Conservation (phyloP, 805 yeast genomes). For the Kuraishia floccosa region DNA sequence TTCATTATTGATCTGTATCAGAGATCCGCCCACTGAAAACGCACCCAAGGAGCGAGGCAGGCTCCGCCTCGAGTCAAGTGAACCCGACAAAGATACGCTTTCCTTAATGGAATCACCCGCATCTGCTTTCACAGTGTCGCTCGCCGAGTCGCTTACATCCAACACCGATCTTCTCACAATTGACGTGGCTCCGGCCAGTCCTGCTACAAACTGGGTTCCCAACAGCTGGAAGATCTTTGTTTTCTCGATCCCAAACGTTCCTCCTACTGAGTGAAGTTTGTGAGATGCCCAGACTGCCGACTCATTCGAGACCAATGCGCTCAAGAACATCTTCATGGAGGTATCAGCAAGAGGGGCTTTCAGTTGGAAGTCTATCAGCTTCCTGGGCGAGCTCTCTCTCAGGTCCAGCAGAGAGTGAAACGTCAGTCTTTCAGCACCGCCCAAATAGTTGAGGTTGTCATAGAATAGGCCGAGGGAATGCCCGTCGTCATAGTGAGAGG, state of each 20-base stretch:
- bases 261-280: constrained; percentile 38
- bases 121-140: constrained; percentile 41
- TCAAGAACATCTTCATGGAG: constrained; percentile 32
- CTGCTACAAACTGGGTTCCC: constrained; percentile 12
- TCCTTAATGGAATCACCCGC: constrained; percentile 57
- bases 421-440: constrained; percentile 55
- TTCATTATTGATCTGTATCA: constrained; percentile 31
- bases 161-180: constrained; percentile 44
- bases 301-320: constrained; percentile 39
- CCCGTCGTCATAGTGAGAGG: constrained; percentile 21
- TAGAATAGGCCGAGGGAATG: constrained; percentile 21
- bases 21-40: constrained; percentile 35
- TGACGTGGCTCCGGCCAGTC: constrained; percentile 40
- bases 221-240: constrained; percentile 12
- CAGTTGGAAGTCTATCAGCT: constrained; percentile 37
- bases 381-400: constrained; percentile 32
- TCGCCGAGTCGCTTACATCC: constrained; percentile 38
- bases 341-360: constrained; percentile 33
- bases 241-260: constrained; percentile 37
- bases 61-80: constrained; percentile 29
- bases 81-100: constrained; percentile 30
- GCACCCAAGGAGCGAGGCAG: constrained; percentile 18
- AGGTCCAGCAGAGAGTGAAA: constrained; percentile 34
- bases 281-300: constrained; percentile 38
- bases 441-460: constrained; percentile 40